phyloP scores from a whole-genome alignment of 345 rosid genomes.

The Barbarea vulgaris region DNA sequence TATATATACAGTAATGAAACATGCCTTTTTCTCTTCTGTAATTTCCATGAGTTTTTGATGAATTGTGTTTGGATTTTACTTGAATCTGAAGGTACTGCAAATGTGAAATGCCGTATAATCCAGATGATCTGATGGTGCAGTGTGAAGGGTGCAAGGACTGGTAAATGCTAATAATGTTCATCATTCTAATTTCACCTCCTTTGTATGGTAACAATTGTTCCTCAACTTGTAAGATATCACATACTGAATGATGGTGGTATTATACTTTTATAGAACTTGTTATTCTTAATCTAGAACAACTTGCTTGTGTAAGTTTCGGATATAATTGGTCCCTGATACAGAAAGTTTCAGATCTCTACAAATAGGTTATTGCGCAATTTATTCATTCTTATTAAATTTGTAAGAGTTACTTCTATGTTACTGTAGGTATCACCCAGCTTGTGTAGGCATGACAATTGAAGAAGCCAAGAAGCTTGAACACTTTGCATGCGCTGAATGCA shows the following conservation, averaged over 20 bases:
- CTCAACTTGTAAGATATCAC: neutral
- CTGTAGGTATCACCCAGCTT: slow-evolving; percentile 88
- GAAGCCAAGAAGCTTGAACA: slow-evolving; percentile 79
- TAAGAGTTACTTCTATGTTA: slow-evolving; percentile 16
- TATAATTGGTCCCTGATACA: neutral
- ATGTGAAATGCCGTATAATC: slow-evolving; percentile 95
- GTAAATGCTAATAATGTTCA: slow-evolving; percentile 45
- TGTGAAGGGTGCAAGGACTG: slow-evolving; percentile 95
- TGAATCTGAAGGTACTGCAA: slow-evolving; percentile 72
- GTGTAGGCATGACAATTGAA: slow-evolving; percentile 81
- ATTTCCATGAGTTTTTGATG: slow-evolving; percentile 22
- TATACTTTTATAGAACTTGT: neutral
- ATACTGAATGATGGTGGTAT: neutral
- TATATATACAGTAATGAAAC: neutral
- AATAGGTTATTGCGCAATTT: neutral
- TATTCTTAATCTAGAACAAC: neutral
- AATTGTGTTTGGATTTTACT: slow-evolving; percentile 10
- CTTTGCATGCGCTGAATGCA: slow-evolving; percentile 76
- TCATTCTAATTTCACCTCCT: neutral
- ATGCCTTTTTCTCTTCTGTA: neutral
- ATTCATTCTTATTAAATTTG: neutral
- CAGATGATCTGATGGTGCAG: slow-evolving; percentile 91
- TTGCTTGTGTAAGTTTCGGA: neutral
- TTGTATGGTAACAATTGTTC: neutral
- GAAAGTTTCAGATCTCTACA: neutral